These are phyloP conservation scores for Botrytis byssoidea DNA, from an alignment of 2,329 filamentous ascomycete genomes.

Conservation along the genomic window DNA sequence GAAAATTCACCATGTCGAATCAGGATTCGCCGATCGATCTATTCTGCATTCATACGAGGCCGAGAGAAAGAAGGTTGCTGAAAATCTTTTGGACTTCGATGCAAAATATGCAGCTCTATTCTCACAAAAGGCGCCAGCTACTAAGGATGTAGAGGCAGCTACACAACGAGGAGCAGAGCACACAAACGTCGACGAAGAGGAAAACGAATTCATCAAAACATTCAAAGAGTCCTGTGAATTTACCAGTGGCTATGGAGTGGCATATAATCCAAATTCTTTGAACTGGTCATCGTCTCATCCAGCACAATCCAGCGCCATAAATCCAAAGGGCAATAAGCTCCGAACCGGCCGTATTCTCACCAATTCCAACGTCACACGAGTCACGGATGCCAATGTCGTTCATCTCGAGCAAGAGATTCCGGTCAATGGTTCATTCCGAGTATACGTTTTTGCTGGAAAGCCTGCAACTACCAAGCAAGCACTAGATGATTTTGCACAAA, in stretches of 20 bases:
- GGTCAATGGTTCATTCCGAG: conserved; percentile 80
- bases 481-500: conserved; percentile 65
- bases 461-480: conserved; percentile 59
- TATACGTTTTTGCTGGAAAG: conserved; percentile 81
- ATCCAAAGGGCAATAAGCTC: conserved; percentile 63
- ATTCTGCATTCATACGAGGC: conserved; percentile 82
- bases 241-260: conserved; percentile 87
- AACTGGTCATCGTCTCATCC: conserved; percentile 79
- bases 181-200: conserved; percentile 43
- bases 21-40: conserved; percentile 71
- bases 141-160: conserved; percentile 69
- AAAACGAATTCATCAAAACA: conserved; percentile 81
- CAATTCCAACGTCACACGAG: conserved; percentile 78
- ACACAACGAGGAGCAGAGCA: conserved; percentile 41
- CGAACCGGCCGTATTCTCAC: conserved; percentile 73
- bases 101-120: conserved; percentile 88
- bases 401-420: conserved; percentile 89
- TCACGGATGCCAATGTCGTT: conserved; percentile 85
- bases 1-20: conserved; percentile 92
- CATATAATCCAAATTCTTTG: conserved; percentile 76
- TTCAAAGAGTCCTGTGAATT: conserved; percentile 93
- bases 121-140: conserved; percentile 72
- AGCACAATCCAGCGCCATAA: conserved; percentile 67
- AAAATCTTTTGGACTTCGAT: conserved; percentile 82
- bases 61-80: conserved; percentile 81